Evolutionary conservation across 2,329 filamentous ascomycete species (phyloP), one percentile per base, ranked within the genome.

Genomic region (Aspergillus ruber): DNA sequence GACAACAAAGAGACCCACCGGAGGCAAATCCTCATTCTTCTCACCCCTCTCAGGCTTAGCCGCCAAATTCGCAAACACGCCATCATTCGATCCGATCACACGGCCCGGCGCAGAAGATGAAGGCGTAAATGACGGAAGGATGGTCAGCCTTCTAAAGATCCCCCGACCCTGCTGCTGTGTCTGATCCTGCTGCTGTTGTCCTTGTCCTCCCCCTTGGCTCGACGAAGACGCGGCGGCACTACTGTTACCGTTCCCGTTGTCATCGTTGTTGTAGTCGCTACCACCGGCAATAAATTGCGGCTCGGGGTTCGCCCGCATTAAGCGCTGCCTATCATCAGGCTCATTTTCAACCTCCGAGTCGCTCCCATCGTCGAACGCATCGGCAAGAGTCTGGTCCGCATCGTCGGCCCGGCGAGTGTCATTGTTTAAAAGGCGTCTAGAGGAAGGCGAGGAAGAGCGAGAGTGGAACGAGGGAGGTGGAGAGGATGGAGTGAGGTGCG

Each of bases 61-160:
- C 56, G 83, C 89, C 56, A 98, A 71, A 66, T 98, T 98, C 46
- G 91, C 93, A 72, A 95, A 98, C 21, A 98, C 93, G 51, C 93
- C 93, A 69, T 97, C 93, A 43, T 88, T 90, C 46, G 86, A 84
- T n/a, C 83, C 81, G 20, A 84, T 85, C 45, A 85, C 86, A 51
- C 70, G 47, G 66, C 72, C 47, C 13, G 60, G n/a, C 20, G 69
- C 66, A 32, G 68, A 67, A 12, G 67, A 54, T 13, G 71, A 55
- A 18, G 67, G 46, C n/a, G 57, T 55, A 48, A 79, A 81, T 3
- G 68, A 70, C 1, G 81, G 80, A 39, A 82, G 64, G 53, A 80
- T 71, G 8, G 79, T 82, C 7, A 75, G 71, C 50, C 74, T 64
- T 67, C 53, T 73, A 66, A 21, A 77, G 63, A 15, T 49, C 55